phyloP scores from a whole-genome alignment of 1,284 basidiomycete species.

The Pholiota adiposa region DNA sequence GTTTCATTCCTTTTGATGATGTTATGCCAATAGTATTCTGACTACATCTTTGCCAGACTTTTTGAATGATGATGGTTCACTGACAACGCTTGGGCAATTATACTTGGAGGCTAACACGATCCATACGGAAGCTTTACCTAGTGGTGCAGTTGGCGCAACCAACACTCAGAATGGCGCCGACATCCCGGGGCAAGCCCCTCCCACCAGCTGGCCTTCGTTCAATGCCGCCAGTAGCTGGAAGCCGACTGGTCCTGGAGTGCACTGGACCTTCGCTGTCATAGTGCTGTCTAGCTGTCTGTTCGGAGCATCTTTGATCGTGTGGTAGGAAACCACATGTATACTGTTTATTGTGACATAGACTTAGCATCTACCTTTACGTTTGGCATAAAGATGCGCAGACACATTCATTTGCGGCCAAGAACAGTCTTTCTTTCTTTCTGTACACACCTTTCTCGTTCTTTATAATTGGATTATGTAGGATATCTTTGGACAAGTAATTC shows the following conservation, averaged over 20 bases:
- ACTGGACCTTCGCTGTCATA: conserved; percentile 1
- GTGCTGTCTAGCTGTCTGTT: conserved; percentile 8
- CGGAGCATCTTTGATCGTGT: conserved; percentile 10
- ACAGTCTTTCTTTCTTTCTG: not conserved
- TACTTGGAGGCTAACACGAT: conserved; percentile 46
- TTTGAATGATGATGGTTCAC: conserved; percentile 42
- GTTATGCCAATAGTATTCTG: not conserved
- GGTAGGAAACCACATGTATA: not conserved
- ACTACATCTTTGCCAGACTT: conserved; percentile 38
- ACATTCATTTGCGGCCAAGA: conserved; percentile 2
- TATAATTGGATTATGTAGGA: not conserved
- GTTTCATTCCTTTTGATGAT: conserved; percentile 22
- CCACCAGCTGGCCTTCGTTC: conserved; percentile 36
- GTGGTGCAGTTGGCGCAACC: conserved; percentile 30
- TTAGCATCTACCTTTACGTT: not conserved
- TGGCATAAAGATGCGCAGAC: not conserved
- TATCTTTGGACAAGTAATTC: not conserved
- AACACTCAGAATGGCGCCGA: conserved; percentile 39
- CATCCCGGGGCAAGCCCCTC: conserved; percentile 35
- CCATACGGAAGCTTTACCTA: conserved; percentile 36
- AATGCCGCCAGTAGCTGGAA: conserved; percentile 11
- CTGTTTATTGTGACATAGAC: not conserved
- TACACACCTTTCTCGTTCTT: not conserved
- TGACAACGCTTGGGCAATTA: conserved; percentile 44
- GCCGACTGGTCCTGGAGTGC: not conserved